Evolutionary conservation across 1,139 yeast species (phyloP).

Genomic region (Candida glucosophila): DNA sequence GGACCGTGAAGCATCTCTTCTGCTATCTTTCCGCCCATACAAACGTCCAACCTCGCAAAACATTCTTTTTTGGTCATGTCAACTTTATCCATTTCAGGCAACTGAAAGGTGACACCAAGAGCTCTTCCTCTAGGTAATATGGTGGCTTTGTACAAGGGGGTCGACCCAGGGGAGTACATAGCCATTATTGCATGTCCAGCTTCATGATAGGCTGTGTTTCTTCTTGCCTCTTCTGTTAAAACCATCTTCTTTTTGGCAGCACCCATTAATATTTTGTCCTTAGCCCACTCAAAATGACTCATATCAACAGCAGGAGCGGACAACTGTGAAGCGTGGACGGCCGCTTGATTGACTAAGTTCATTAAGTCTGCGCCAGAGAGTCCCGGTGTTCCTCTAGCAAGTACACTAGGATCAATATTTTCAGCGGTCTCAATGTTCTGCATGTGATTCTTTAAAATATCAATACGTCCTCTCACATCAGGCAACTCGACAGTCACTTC

Average conservation of each 20-base stretch:
- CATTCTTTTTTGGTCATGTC: slow-evolving; percentile 88
- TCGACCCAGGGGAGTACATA: slow-evolving; percentile 90
- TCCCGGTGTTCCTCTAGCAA: slow-evolving; percentile 97
- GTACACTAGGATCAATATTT: slow-evolving; percentile 76
- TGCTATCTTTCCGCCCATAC: slow-evolving; percentile 98
- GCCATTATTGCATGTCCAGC: slow-evolving; percentile 99
- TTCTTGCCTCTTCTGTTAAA: slow-evolving; percentile 87
- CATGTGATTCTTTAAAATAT: slow-evolving; percentile 88
- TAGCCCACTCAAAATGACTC: slow-evolving; percentile 97
- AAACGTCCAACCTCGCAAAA: slow-evolving; percentile 85
- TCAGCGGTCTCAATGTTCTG: slow-evolving; percentile 78
- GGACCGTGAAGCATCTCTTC: slow-evolving; percentile 88
- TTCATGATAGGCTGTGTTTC: slow-evolving; percentile 94
- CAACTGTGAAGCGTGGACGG: slow-evolving; percentile 89
- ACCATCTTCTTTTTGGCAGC: slow-evolving; percentile 98
- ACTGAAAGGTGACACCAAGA: slow-evolving; percentile 90
- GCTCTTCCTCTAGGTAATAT: slow-evolving; percentile 96
- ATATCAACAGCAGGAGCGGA: slow-evolving; percentile 86
- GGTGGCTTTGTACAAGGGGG: slow-evolving; percentile 93
- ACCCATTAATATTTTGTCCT: slow-evolving; percentile 94
- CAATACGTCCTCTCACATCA: slow-evolving; percentile 95
- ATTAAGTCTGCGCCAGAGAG: slow-evolving; percentile 94
- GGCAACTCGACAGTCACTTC: slow-evolving; percentile 93
- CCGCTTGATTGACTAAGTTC: slow-evolving; percentile 96
- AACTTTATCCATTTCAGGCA: slow-evolving; percentile 97